These are phyloP conservation scores for Colletotrichum filicis DNA, from an alignment of 2,329 filamentous ascomycete genomes.

Conservation along the genomic window DNA sequence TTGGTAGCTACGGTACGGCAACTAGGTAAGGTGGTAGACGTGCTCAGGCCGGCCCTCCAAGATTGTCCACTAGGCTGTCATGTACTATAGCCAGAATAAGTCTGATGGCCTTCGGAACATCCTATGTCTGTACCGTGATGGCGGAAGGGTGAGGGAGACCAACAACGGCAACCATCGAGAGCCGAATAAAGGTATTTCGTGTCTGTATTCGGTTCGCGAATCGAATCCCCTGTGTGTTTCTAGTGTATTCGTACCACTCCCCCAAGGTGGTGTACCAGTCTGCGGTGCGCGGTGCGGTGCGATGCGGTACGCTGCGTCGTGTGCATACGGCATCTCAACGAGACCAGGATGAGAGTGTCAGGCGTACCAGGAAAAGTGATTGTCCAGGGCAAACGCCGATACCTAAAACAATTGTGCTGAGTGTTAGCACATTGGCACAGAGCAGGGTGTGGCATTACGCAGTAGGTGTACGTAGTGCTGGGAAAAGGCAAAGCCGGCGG, in stretches of 20 bases:
- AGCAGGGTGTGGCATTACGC: slow-evolving; percentile 1
- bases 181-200: neutral
- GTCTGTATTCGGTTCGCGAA: slow-evolving; percentile 12
- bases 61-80: neutral
- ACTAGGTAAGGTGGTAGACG: neutral
- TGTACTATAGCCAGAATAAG: slow-evolving; percentile 1
- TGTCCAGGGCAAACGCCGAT: slow-evolving; percentile 3
- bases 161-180: neutral
- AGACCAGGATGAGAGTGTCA: slow-evolving; percentile 3
- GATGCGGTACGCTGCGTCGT: slow-evolving; percentile 12
- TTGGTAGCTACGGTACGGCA: neutral
- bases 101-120: neutral
- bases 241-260: neutral
- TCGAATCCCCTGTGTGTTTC: neutral
- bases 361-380: slow-evolving; percentile 17
- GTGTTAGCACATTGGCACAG: neutral
- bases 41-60: neutral
- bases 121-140: neutral
- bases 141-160: slow-evolving; percentile 13
- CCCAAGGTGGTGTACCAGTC: neutral
- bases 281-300: neutral
- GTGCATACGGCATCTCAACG: slow-evolving; percentile 20
- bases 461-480: neutral
- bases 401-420: neutral
- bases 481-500: slow-evolving; percentile 6